phyloP scores from a whole-genome alignment of 208 protist species.

The Leishmania gerbilli region DNA sequence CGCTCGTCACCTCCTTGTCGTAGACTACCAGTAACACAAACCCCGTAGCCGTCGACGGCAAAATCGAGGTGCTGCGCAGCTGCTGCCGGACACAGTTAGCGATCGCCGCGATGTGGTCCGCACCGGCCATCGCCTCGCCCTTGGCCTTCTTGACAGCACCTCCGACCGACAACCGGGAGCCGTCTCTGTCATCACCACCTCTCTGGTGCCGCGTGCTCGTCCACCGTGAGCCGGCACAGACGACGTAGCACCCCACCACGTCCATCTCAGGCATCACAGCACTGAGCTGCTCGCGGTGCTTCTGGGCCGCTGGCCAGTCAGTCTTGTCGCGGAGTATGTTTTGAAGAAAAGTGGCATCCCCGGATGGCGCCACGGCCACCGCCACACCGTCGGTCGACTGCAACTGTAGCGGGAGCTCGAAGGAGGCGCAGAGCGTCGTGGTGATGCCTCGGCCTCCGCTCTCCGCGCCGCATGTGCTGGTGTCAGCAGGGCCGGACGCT shows the following conservation, averaged over 20 bases:
- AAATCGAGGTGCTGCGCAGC: constrained; percentile 7
- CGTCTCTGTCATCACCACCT: not conserved
- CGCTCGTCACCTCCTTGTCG: constrained; percentile 15
- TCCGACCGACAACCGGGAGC: not conserved
- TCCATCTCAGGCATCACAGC: constrained; percentile 54
- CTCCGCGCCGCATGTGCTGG: not conserved
- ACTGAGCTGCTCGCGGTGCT: constrained; percentile 40
- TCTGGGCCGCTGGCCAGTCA: constrained; percentile 40
- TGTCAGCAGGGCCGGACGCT: not conserved
- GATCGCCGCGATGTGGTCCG: constrained; percentile 33
- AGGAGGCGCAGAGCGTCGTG: constrained; percentile 48
- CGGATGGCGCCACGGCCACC: not conserved
- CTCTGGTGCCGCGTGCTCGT: not conserved
- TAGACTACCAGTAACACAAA: constrained; percentile 20
- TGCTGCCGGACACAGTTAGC: constrained; percentile 18
- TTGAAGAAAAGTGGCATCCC: not conserved
- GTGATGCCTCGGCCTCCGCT: constrained; percentile 9
- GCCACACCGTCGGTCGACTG: constrained; percentile 4
- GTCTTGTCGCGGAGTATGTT: constrained; percentile 14
- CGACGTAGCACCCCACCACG: constrained; percentile 75
- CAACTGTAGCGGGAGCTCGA: constrained; percentile 37
- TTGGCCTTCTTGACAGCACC: constrained; percentile 6
- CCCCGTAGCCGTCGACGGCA: constrained; percentile 8
- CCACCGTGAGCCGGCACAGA: constrained; percentile 25
- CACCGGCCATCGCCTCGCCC: constrained; percentile 10